Conservation (phyloP, 2,329 filamentous ascomycete genomes). For the Epichloe elymi region DNA sequence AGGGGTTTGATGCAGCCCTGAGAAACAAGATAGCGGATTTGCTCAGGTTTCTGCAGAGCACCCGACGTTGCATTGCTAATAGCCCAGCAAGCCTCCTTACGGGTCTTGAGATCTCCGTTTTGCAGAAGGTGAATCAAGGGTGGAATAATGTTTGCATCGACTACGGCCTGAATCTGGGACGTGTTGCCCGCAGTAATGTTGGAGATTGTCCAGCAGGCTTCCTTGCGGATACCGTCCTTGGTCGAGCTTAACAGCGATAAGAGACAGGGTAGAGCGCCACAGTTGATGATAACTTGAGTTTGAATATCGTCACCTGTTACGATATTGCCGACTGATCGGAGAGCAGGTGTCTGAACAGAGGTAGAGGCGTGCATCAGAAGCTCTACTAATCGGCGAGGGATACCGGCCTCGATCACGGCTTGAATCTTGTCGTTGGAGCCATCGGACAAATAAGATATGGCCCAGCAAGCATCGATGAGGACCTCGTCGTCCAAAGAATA, state of each 20-base stretch:
- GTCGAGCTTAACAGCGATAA: conserved; percentile 87
- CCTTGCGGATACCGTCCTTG: conserved; percentile 98
- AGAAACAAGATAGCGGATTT: conserved; percentile 87
- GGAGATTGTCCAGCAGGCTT: conserved; percentile 99
- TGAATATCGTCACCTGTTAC: conserved; percentile 97
- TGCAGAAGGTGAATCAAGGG: conserved; percentile 91
- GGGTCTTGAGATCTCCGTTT: conserved; percentile 96
- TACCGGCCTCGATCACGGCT: conserved; percentile 95
- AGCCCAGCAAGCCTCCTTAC: conserved; percentile 98
- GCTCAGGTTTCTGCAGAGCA: conserved; percentile 94
- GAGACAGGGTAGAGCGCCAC: conserved; percentile 82
- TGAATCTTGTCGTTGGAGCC: conserved; percentile 99
- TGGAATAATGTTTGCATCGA: conserved; percentile 93
- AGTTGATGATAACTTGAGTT: conserved; percentile 99
- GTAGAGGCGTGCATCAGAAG: conserved; percentile 96
- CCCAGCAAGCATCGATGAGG: conserved; percentile 98
- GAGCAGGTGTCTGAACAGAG: conserved; percentile 92
- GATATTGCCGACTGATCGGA: conserved; percentile 96
- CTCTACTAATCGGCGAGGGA: conserved; percentile 90
- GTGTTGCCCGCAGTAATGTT: conserved; percentile 98
- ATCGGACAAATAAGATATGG: conserved; percentile 95
- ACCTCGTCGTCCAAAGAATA: conserved; percentile 98
- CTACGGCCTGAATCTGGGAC: conserved; percentile 89
- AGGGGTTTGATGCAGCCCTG: conserved; percentile 96
- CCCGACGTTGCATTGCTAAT: conserved; percentile 98